Evolutionary conservation across 768 basidiomycete genomes (phyloP).

Genomic region (Russula sp.): DNA sequence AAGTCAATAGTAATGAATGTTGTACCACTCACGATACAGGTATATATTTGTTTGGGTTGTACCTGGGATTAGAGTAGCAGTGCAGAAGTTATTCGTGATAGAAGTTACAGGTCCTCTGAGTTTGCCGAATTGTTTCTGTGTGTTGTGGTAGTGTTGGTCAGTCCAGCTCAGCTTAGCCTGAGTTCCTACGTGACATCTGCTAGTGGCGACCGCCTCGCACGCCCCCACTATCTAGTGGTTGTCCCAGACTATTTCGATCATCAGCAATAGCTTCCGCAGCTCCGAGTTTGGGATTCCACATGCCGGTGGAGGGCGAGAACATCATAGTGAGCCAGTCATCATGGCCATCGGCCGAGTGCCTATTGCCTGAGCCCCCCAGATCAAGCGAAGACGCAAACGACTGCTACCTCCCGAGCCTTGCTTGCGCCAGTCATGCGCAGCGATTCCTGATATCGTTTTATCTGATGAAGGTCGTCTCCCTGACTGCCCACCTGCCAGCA

Average conservation of each 20-base stretch:
- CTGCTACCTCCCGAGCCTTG: not conserved
- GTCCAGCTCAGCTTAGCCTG: not conserved
- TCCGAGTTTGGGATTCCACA: not conserved
- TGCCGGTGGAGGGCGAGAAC: not conserved
- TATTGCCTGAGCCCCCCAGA: not conserved
- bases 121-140: not conserved
- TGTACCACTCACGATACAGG: not conserved
- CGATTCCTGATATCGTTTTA: not conserved
- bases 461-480: not conserved
- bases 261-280: not conserved
- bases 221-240: not conserved
- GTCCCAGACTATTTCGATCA: not conserved
- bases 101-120: not conserved
- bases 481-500: not conserved
- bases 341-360: not conserved
- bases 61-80: not conserved
- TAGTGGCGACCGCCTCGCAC: not conserved
- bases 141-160: too few species aligned
- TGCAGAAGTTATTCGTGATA: not conserved
- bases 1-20: not conserved
- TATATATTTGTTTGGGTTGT: not conserved
- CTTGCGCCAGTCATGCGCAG: not conserved
- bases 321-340: conserved; percentile 1
- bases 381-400: conserved; percentile 17
- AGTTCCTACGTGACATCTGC: not conserved